These are phyloP conservation scores for Nothophaeocryptopus gaeumannii DNA, from an alignment of 2,329 filamentous ascomycete species.

Conservation along the genomic window DNA sequence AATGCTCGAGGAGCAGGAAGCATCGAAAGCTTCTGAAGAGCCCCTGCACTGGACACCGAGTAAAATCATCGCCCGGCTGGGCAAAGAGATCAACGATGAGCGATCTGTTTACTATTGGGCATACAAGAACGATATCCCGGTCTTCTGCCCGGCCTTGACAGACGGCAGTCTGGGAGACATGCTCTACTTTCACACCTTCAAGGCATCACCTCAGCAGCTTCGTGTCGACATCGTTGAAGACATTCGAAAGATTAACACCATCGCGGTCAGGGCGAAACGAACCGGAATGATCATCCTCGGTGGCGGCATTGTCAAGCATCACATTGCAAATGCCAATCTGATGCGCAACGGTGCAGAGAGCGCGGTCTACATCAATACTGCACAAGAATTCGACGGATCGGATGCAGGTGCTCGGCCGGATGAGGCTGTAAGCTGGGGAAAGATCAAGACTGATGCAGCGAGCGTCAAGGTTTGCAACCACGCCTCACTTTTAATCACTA, in stretches of 20 bases:
- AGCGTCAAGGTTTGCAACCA: slow-evolving; percentile 72
- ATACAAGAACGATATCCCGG: slow-evolving; percentile 91
- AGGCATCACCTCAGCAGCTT: slow-evolving; percentile 75
- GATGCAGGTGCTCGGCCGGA: slow-evolving; percentile 93
- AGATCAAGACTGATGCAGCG: slow-evolving; percentile 86
- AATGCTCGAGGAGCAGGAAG: slow-evolving; percentile 92
- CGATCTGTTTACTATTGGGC: slow-evolving; percentile 95
- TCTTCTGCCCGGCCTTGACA: slow-evolving; percentile 94
- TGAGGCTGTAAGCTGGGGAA: slow-evolving; percentile 97
- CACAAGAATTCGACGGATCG: slow-evolving; percentile 94
- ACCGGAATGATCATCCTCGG: slow-evolving; percentile 95
- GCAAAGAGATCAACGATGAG: slow-evolving; percentile 91
- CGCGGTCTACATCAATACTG: slow-evolving; percentile 97
- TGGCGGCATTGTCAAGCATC: slow-evolving; percentile 94
- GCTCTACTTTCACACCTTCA: slow-evolving; percentile 98
- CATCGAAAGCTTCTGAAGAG: slow-evolving; percentile 59
- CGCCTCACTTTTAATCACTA: background rate
- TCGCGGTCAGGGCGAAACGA: slow-evolving; percentile 80
- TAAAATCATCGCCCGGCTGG: slow-evolving; percentile 83
- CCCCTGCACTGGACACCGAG: slow-evolving; percentile 89
- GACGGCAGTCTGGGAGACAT: slow-evolving; percentile 96
- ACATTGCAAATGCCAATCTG: slow-evolving; percentile 94
- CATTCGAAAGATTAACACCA: slow-evolving; percentile 87
- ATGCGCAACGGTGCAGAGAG: slow-evolving; percentile 98
- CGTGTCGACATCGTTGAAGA: slow-evolving; percentile 91